Conservation (phyloP, 495 filamentous ascomycete species). For the Chlorociboria aeruginascens region DNA sequence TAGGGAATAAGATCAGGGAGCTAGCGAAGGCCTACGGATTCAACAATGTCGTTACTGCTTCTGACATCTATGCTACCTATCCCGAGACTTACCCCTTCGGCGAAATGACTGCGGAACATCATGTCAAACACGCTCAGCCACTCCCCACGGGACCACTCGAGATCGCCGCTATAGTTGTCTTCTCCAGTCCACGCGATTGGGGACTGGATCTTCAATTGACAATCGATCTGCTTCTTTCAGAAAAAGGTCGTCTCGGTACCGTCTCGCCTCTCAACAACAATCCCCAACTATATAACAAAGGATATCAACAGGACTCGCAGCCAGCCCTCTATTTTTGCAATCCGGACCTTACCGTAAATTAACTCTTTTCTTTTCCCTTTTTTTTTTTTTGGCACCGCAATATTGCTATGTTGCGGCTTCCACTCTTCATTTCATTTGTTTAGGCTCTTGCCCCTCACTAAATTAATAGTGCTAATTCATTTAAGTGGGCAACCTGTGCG, state of each 20-base stretch:
- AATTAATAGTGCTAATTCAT: no score
- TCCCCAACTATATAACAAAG: conserved; percentile 44
- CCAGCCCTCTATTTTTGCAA: conserved; percentile 77
- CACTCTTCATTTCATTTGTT: no score
- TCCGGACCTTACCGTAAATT: conserved; percentile 69
- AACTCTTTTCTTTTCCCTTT: no score
- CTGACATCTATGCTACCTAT: conserved; percentile 61
- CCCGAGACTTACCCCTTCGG: conserved; percentile 69
- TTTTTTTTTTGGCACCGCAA: no score
- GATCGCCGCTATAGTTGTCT: conserved; percentile 79
- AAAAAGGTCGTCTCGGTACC: conserved; percentile 59
- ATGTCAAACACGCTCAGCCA: conserved; percentile 34
- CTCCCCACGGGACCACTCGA: conserved; percentile 23
- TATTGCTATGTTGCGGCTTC: no score
- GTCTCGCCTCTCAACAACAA: conserved; percentile 34
- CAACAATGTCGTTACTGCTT: conserved; percentile 65
- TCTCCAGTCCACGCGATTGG: conserved; percentile 91
- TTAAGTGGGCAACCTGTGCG: conserved; percentile 66
- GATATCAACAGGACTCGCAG: conserved; percentile 64
- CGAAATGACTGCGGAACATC: conserved; percentile 41
- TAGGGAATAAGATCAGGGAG: conserved; percentile 54
- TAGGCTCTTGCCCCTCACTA: no score
- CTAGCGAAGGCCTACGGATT: conserved; percentile 81
- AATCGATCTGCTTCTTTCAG: conserved; percentile 65
- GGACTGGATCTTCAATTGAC: conserved; percentile 66